phyloP scores from a whole-genome alignment of 2,329 filamentous ascomycete genomes.

The Aspergillus niger region DNA sequence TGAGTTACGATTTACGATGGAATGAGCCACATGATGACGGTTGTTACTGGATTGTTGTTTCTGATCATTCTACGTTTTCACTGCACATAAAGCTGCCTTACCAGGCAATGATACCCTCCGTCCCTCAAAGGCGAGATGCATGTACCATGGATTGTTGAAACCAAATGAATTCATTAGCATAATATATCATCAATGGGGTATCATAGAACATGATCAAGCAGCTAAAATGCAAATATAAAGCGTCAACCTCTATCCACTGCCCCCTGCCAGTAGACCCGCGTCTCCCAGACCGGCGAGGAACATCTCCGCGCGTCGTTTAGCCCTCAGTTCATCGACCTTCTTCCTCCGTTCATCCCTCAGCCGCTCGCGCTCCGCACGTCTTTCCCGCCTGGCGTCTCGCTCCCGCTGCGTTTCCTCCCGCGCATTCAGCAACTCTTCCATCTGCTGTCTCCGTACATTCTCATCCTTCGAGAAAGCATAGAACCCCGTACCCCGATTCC shows the following conservation, averaged over 20 bases:
- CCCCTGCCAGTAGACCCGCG: slow-evolving; percentile 27
- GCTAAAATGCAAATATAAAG: not conserved
- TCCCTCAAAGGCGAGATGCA: slow-evolving; percentile 4
- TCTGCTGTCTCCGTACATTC: slow-evolving; percentile 67
- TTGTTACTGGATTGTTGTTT: not conserved
- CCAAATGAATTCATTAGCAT: slow-evolving; percentile 4
- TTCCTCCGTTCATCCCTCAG: slow-evolving; percentile 63
- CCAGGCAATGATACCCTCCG: slow-evolving; percentile 8
- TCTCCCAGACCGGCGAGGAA: slow-evolving; percentile 64
- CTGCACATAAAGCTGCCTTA: not conserved
- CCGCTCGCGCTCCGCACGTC: slow-evolving; percentile 59
- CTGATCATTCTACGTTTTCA: not conserved
- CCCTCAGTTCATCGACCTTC: slow-evolving; percentile 54
- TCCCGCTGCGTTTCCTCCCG: slow-evolving; percentile 68
- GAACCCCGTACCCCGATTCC: slow-evolving; percentile 87
- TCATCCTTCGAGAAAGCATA: slow-evolving; percentile 84
- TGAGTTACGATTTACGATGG: slow-evolving; percentile 8
- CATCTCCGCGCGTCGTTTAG: slow-evolving; percentile 69
- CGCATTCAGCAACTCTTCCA: slow-evolving; percentile 70
- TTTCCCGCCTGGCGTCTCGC: slow-evolving; percentile 58
- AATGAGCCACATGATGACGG: slow-evolving; percentile 3
- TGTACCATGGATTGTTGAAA: not conserved
- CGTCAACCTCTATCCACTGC: not conserved
- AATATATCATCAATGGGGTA: slow-evolving; percentile 13
- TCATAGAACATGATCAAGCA: slow-evolving; percentile 7